Evolutionary conservation across 805 yeast species (phyloP), one percentile per base, ranked within the genome.

Genomic region (Diddensiella santjacobensis): DNA sequence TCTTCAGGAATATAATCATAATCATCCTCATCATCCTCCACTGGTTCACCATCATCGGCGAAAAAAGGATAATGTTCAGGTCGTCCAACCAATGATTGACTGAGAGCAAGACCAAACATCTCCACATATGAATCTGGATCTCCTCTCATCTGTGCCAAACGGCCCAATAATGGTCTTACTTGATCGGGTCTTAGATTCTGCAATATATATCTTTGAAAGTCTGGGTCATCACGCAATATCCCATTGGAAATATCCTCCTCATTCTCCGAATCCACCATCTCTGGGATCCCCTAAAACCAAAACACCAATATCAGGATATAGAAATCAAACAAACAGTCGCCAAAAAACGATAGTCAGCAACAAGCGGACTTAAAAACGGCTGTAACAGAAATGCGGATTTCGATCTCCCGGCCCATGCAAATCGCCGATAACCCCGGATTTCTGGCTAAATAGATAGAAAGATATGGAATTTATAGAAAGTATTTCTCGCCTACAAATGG

Each of bases 401-500:
- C n/a, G n/a, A n/a, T n/a, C n/a, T n/a, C n/a, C n/a, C n/a, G n/a
- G n/a, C n/a, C n/a, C n/a, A n/a, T n/a, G n/a, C n/a, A n/a, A n/a
- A n/a, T n/a, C n/a, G n/a, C n/a, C n/a, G n/a, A 13, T 26, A 26
- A 26, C 31, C 31, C 31, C 31, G 13, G 31, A 26, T 26, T 26
- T 26, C 31, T 13, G 31, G n/a, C n/a, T n/a, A 26, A 26, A 26
- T 10, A 13, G 31, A 26, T 10, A 26, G 8, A 10, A 26, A 26
- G 31, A 26, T 13, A 8, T 8, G 8, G 13, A 26, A 26, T 13
- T 36, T 33, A 31, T 15, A 40, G 43, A 24, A 23, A 40, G 44
- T 57, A 57, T 10, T 39, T 47, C 42, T 59, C 63, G 23, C 60
- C 60, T 24, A 51, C 20, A 40, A 53, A 58, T 40, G 43, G 43